Conservation (phyloP, 768 basidiomycete genomes). For the Phaffia tasmanica region DNA sequence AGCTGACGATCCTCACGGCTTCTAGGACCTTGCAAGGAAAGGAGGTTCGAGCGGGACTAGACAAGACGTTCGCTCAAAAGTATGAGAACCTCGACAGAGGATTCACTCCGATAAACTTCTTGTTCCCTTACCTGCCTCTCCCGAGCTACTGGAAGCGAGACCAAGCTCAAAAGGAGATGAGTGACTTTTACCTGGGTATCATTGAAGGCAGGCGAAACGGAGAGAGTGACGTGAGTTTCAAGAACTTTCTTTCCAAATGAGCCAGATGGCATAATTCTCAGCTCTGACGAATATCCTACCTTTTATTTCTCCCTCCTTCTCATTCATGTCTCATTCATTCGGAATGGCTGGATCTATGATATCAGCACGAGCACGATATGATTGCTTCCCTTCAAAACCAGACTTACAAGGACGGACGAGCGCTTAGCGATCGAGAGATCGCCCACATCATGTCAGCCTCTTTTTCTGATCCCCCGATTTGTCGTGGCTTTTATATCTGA, state of each 20-base stretch:
- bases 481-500: not conserved
- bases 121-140: constrained; percentile 86
- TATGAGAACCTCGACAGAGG: constrained; percentile 87
- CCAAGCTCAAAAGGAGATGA: constrained; percentile 81
- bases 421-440: constrained; percentile 75
- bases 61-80: constrained; percentile 71
- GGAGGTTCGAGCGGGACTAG: constrained; percentile 67
- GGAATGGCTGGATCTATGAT: constrained; percentile 34
- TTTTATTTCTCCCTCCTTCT: not conserved
- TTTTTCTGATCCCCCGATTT: not conserved
- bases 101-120: constrained; percentile 88
- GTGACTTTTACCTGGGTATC: constrained; percentile 80
- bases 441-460: constrained; percentile 69
- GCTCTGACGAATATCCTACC: constrained; percentile 8
- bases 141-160: constrained; percentile 83
- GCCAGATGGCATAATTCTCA: not conserved
- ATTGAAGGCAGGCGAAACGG: constrained; percentile 56
- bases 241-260: not conserved
- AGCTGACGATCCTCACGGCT: constrained; percentile 91
- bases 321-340: not conserved
- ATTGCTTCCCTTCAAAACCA: constrained; percentile 74
- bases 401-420: constrained; percentile 66
- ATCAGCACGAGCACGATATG: constrained; percentile 78
- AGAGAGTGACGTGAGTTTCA: constrained; percentile 40
- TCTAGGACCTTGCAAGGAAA: constrained; percentile 84